Base-by-base conservation (phyloP, 345 rosid genomes). In the Litchi chinensis region DNA sequence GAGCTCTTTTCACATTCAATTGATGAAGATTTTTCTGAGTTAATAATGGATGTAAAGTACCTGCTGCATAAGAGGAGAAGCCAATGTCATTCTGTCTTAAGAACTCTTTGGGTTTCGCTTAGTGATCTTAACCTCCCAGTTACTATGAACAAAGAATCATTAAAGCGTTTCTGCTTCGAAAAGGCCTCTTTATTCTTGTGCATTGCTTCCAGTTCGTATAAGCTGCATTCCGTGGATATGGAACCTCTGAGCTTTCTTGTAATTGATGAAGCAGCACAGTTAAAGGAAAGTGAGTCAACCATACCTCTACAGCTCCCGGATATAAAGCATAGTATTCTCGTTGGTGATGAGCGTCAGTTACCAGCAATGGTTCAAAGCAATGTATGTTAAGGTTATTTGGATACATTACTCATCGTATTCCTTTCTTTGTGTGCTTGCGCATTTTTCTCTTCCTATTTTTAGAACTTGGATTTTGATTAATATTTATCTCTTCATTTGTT, bases 201-300 rank as follows among this genome's bases (percentile, higher is more conserved):
- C 78, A 90, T 92, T 9, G 84, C 86, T 22, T 82, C 85, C 13
- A 73, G 78, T 50, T 86, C 91, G 13, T 69, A 24, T 57, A 85
- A 85, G 65, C 82, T 90, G 73, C 68, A 79, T 57, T 21, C 67
- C 0, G 28, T 65, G 10, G 41, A n/a, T 5, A 74, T 82, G 76
- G 39, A 77, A 60, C 88, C 90, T 9, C 71, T 88, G 48, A 56
- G 84, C 18, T 28, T 87, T 40, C 75, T 90, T 77, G 87, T 90
- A 0, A 87, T 90, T 6, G 94, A 90, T 28, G 94, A 90, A 84
- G 94, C 94, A 46, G 91, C 91, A 9, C 94, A 90, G 70, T 73
- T 90, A 32, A 90, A 82, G 73, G 93, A 90, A 66, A 85, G 89
- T 22, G 93, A 90, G 77, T 88, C 86, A 18, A 77, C 86, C 21